Evolutionary conservation across 345 rosid species (phyloP).

Genomic region (Citrus australasica): DNA sequence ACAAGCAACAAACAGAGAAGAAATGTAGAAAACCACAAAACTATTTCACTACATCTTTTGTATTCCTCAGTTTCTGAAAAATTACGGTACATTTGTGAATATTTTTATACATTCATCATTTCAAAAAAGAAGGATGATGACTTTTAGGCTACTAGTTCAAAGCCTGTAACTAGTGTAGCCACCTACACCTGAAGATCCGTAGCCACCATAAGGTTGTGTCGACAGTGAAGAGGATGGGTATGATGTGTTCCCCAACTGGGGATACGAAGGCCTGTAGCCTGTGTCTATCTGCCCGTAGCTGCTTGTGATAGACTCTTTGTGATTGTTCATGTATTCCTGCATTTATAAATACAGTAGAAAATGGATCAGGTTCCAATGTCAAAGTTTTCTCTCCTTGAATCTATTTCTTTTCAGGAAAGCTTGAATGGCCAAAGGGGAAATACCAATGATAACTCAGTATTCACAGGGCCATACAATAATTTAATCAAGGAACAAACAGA

Average conservation of each 20-base stretch:
- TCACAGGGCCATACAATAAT: neutral
- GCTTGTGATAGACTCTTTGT: conserved; percentile 35
- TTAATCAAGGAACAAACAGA: neutral
- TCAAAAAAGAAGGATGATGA: neutral
- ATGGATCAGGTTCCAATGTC: neutral
- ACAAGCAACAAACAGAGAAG: neutral
- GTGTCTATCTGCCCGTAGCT: conserved; percentile 31
- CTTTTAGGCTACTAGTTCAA: conserved; percentile 6
- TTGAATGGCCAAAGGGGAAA: neutral
- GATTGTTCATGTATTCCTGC: conserved; percentile 46
- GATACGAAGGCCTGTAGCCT: conserved; percentile 31
- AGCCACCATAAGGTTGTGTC: conserved; percentile 30
- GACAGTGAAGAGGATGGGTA: conserved; percentile 30
- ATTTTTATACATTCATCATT: conserved; percentile 5
- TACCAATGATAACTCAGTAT: neutral
- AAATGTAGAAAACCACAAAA: neutral
- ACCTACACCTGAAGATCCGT: conserved; percentile 34
- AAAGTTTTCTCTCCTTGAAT: neutral
- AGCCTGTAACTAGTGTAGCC: conserved; percentile 39
- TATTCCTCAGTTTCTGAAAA: conserved; percentile 8
- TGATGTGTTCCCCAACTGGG: conserved; percentile 26
- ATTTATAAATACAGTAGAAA: neutral
- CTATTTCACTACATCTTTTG: neutral
- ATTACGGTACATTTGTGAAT: neutral
- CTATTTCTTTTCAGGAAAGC: neutral